Evolutionary conservation across 805 yeast species (phyloP).

Genomic region (Dipodascopsis tothii): DNA sequence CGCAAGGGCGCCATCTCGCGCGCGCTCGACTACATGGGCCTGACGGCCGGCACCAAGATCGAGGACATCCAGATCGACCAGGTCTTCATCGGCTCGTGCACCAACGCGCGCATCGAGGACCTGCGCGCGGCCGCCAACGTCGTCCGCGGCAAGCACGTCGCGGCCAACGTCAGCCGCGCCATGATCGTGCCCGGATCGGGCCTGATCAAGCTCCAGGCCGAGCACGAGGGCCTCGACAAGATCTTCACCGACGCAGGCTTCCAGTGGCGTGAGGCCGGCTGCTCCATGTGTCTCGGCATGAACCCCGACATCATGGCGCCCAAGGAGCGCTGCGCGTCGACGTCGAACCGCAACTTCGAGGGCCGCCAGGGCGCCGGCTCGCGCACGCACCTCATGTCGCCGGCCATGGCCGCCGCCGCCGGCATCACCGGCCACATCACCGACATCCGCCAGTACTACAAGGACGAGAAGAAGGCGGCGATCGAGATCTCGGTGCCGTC

Average conservation of each 20-base stretch:
- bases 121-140: slow-evolving; percentile 90
- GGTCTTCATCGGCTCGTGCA: slow-evolving; percentile 96
- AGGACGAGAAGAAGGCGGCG: slow-evolving; percentile 51
- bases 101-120: slow-evolving; percentile 96
- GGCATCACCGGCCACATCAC: slow-evolving; percentile 84
- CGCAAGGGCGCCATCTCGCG: slow-evolving; percentile 75
- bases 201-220: slow-evolving; percentile 86
- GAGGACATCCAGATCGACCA: slow-evolving; percentile 74
- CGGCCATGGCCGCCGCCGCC: slow-evolving; percentile 99
- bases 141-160: slow-evolving; percentile 82
- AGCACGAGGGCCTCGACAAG: slow-evolving; percentile 87
- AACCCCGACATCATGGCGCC: slow-evolving; percentile 95
- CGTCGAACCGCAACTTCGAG: slow-evolving; percentile 96
- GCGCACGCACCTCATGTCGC: slow-evolving; percentile 95
- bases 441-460: slow-evolving; percentile 76
- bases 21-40: slow-evolving; percentile 88
- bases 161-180: slow-evolving; percentile 70
- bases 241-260: slow-evolving; percentile 88
- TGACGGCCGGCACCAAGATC: slow-evolving; percentile 73
- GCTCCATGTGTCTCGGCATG: slow-evolving; percentile 99
- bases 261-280: slow-evolving; percentile 99
- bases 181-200: slow-evolving; percentile 98
- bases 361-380: slow-evolving; percentile 98
- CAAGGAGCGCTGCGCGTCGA: slow-evolving; percentile 95
- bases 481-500: slow-evolving; percentile 37